phyloP scores from a whole-genome alignment of 2,329 filamentous ascomycete genomes.

The Colletotrichum sp. region DNA sequence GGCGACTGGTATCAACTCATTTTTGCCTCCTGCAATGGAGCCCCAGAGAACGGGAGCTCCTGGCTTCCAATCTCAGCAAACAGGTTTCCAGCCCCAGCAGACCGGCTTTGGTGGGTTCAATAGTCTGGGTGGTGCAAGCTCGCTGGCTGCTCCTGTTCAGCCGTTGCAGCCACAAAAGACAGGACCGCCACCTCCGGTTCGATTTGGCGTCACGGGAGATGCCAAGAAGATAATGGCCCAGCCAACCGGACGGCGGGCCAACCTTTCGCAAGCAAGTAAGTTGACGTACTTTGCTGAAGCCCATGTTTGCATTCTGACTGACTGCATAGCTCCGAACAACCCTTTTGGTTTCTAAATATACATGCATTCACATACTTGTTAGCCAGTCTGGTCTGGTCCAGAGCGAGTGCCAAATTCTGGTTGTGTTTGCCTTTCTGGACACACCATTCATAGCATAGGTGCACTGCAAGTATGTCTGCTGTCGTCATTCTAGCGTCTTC shows the following conservation, averaged over 20 bases:
- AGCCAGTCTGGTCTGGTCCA: background rate
- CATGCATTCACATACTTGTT: background rate
- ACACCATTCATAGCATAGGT: constrained; percentile 13
- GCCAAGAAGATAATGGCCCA: constrained; percentile 83
- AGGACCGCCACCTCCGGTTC: constrained; percentile 80
- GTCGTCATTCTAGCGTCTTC: background rate
- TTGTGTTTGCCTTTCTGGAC: constrained; percentile 6
- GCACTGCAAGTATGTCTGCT: background rate
- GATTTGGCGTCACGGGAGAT: constrained; percentile 80
- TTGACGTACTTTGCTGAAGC: constrained; percentile 35
- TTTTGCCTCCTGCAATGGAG: constrained; percentile 64
- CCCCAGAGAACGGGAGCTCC: constrained; percentile 51
- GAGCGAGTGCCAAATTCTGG: background rate
- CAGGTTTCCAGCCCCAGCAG: constrained; percentile 49
- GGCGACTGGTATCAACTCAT: constrained; percentile 56
- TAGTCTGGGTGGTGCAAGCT: background rate
- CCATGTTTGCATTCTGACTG: background rate
- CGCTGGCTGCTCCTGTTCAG: constrained; percentile 44
- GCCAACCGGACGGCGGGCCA: constrained; percentile 87
- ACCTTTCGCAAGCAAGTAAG: constrained; percentile 95
- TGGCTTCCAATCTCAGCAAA: constrained; percentile 48
- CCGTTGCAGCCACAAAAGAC: constrained; percentile 53
- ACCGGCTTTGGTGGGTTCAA: constrained; percentile 58
- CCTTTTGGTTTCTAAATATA: constrained; percentile 54
- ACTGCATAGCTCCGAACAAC: constrained; percentile 53